Percentiles rank a stretch among this genome's conserved stretches.
These are phyloP conservation scores for Collybia sp. DNA, from an alignment of 768 basidiomycete species.

Conservation along the genomic window DNA sequence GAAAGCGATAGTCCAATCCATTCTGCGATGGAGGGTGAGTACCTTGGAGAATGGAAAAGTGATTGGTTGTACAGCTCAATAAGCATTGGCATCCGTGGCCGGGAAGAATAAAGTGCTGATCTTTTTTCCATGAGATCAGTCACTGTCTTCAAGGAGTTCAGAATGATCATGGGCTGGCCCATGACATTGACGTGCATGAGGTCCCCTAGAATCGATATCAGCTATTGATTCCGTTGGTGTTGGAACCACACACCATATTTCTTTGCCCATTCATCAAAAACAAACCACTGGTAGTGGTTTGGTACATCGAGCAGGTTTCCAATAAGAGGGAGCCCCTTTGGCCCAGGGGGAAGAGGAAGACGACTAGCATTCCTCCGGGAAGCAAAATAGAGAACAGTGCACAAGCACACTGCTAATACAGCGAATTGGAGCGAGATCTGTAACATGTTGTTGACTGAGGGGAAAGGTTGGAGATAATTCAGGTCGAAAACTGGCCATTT, in stretches of 20 bases:
- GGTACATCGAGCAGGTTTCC: slow-evolving; percentile 11
- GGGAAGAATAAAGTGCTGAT: slow-evolving; percentile 14
- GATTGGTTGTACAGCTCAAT: neutral
- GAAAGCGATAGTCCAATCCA: slow-evolving; percentile 26
- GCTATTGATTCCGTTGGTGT: neutral
- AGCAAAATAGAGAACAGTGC: too few relatives aligned
- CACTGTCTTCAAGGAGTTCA: slow-evolving; percentile 3
- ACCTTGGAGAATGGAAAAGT: neutral
- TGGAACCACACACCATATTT: slow-evolving; percentile 12
- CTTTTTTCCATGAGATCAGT: slow-evolving; percentile 13
- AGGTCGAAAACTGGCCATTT: too few relatives aligned
- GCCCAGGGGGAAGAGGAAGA: slow-evolving; percentile 10
- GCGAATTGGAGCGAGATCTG: too few relatives aligned
- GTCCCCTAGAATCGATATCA: neutral
- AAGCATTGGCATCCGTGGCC: slow-evolving; percentile 15
- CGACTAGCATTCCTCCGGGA: too few relatives aligned
- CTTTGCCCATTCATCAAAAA: slow-evolving; percentile 12
- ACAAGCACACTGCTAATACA: too few relatives aligned
- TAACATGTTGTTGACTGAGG: too few relatives aligned
- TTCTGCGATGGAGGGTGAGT: slow-evolving; percentile 11
- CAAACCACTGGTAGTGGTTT: slow-evolving; percentile 10
- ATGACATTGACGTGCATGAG: slow-evolving; percentile 4
- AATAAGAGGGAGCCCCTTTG: slow-evolving; percentile 9
- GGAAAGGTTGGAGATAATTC: too few relatives aligned
- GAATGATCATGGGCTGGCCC: slow-evolving; percentile 3